Evolutionary conservation across 257 asterid genomes (phyloP).

Genomic region (Nicotiana otophora): DNA sequence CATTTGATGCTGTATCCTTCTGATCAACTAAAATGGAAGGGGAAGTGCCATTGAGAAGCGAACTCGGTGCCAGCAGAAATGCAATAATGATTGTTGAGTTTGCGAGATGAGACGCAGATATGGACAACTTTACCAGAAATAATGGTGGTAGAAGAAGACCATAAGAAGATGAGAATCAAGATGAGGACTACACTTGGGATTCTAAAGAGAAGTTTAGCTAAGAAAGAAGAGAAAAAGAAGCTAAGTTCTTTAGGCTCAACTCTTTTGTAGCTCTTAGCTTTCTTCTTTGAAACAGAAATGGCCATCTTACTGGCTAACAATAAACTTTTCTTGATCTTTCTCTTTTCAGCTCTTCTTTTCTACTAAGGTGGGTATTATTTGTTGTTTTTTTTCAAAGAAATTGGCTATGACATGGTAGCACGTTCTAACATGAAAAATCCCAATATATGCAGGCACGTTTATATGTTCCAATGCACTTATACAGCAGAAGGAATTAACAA

Average conservation of each 20-base stretch:
- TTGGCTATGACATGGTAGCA: no score
- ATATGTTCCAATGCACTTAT: no score
- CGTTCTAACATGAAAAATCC: no score
- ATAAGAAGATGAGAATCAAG: slow-evolving; percentile 42
- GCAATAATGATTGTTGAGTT: slow-evolving; percentile 54
- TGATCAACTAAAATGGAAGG: neutral
- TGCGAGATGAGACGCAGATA: slow-evolving; percentile 53
- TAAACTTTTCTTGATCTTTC: neutral
- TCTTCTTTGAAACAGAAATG: slow-evolving; percentile 35
- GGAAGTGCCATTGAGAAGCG: slow-evolving; percentile 21
- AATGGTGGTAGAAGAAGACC: slow-evolving; percentile 54
- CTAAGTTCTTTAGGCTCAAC: slow-evolving; percentile 13
- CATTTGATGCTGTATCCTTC: neutral
- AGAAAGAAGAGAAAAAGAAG: slow-evolving; percentile 17
- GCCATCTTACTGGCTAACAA: slow-evolving; percentile 22
- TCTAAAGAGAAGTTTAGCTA: slow-evolving; percentile 29
- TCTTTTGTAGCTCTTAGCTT: slow-evolving; percentile 28
- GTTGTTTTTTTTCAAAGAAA: no score
- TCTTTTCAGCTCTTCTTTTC: no score
- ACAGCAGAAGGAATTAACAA: neutral
- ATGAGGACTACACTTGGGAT: slow-evolving; percentile 33
- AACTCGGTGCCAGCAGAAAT: slow-evolving; percentile 54
- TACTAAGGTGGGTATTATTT: no score
- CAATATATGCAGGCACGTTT: no score
- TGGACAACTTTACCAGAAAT: slow-evolving; percentile 48